Evolutionary conservation across 179 eudicot genomes (phyloP).

Genomic region (Carnegiea gigantea): DNA sequence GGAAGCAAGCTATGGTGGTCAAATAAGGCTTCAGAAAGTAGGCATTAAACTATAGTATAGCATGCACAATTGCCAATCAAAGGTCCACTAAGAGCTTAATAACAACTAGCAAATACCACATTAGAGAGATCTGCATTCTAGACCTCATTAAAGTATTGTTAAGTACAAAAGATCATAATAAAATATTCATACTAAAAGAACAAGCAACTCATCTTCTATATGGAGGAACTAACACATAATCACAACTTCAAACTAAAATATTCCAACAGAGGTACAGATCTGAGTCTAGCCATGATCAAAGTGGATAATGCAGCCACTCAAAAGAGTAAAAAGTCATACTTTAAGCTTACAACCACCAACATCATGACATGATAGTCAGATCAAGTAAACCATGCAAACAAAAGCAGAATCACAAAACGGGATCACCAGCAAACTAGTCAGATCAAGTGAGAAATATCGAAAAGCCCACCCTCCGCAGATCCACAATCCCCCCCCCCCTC

Average conservation of each 20-base stretch:
- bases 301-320: not conserved
- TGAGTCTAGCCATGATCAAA: slow-evolving; percentile 1
- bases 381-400: slow-evolving; percentile 16
- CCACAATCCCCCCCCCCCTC: too few species aligned
- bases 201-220: not conserved
- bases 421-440: slow-evolving; percentile 11
- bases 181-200: not conserved
- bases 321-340: not conserved
- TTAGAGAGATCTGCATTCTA: slow-evolving; percentile 1
- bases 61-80: not conserved
- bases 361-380: not conserved
- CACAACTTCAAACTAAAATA: not conserved
- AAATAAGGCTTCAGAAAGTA: not conserved
- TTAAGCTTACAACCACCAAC: not conserved
- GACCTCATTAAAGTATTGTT: not conserved
- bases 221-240: not conserved
- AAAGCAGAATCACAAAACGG: slow-evolving; percentile 6
- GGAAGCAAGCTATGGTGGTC: not conserved
- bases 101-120: slow-evolving; percentile 1
- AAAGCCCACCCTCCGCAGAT: not conserved
- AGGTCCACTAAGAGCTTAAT: not conserved
- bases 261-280: slow-evolving; percentile 9
- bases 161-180: not conserved
- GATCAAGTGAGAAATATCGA: slow-evolving; percentile 11
- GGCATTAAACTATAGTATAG: too few species aligned